phyloP scores from a whole-genome alignment of 2,329 filamentous ascomycete genomes.

The Gyromitra esculenta region DNA sequence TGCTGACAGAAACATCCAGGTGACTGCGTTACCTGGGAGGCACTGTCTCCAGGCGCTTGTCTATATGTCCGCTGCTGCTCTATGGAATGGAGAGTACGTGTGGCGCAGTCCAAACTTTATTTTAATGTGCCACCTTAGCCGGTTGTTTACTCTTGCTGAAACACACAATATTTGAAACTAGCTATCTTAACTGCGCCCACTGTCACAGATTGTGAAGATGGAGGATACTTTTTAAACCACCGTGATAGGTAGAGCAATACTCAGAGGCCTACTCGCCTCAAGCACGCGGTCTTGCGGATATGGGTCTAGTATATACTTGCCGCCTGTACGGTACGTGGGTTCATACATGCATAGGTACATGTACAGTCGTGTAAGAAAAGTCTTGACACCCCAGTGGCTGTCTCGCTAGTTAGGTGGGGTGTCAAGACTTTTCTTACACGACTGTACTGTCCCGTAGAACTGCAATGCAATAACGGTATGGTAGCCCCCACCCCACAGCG shows the following conservation, averaged over 20 bases:
- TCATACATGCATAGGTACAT: not conserved
- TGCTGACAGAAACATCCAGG: not conserved
- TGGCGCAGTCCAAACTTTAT: slow-evolving; percentile 3
- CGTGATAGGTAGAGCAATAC: not conserved
- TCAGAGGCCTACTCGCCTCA: not conserved
- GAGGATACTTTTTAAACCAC: not conserved
- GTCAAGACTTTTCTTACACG: no score
- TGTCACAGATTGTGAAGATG: not conserved
- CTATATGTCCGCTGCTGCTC: not conserved
- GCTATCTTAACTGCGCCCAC: not conserved
- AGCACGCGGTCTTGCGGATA: not conserved
- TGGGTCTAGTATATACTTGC: not conserved
- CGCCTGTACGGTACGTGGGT: not conserved
- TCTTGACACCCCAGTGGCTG: no score
- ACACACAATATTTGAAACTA: not conserved
- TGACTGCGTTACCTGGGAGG: not conserved
- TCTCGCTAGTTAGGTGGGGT: no score
- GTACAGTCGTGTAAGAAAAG: no score
- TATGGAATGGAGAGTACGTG: not conserved
- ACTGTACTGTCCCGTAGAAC: not conserved
- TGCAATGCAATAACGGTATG: not conserved
- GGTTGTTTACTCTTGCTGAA: not conserved
- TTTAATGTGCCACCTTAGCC: not conserved
- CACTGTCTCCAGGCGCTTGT: not conserved
- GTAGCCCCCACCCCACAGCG: not conserved